Conservation (phyloP, 805 yeast species). For the Clavispora vitiphila region DNA sequence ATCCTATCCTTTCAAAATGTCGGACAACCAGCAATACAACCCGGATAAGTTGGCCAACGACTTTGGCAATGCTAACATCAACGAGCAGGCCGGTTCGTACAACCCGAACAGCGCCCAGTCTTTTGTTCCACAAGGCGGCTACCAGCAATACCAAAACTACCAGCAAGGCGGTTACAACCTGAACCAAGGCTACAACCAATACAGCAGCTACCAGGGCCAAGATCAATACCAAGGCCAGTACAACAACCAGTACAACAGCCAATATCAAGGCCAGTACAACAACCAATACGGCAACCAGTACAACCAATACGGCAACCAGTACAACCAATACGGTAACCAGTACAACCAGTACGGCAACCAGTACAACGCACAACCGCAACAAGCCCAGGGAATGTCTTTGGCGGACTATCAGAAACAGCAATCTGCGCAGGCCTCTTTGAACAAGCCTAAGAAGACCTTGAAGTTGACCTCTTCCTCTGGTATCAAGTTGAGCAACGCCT, state of each 20-base stretch:
- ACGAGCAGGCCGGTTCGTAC: slow-evolving; percentile 21
- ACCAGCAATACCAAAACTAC: slow-evolving; percentile 15
- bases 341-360: slow-evolving; percentile 18
- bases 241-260: slow-evolving; percentile 9
- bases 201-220: slow-evolving; percentile 7
- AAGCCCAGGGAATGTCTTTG: slow-evolving; percentile 55
- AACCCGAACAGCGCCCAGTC: slow-evolving; percentile 44
- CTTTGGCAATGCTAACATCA: slow-evolving; percentile 39
- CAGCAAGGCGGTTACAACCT: neutral
- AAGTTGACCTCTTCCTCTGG: slow-evolving; percentile 63
- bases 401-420: slow-evolving; percentile 79
- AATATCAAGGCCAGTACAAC: slow-evolving; percentile 12
- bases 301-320: slow-evolving; percentile 15
- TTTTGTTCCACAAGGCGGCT: slow-evolving; percentile 43
- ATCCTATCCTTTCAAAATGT: slow-evolving; percentile 5
- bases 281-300: slow-evolving; percentile 17
- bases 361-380: slow-evolving; percentile 16
- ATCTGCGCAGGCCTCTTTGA: slow-evolving; percentile 35
- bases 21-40: slow-evolving; percentile 21
- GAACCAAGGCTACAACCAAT: slow-evolving; percentile 9
- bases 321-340: slow-evolving; percentile 18
- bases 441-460: slow-evolving; percentile 62
- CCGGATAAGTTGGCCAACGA: slow-evolving; percentile 42
- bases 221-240: slow-evolving; percentile 6
- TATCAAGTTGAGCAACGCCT: slow-evolving; percentile 47